Percentiles rank a stretch among this genome's conserved stretches.
phyloP scores from a whole-genome alignment of 306 rosid genomes.

The Vigna mungo region DNA sequence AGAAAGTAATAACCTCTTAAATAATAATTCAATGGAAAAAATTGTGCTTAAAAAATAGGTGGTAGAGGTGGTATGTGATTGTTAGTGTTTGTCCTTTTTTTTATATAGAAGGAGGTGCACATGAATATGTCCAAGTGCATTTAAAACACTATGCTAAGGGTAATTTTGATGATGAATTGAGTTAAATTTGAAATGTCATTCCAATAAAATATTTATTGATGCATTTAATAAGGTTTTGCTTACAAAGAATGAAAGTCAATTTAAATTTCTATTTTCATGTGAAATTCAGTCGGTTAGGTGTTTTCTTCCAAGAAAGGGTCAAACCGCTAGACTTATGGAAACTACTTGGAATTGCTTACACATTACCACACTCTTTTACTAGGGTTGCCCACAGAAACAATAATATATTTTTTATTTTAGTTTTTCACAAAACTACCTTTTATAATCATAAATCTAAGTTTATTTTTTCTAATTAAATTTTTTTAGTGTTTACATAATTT shows the following conservation, averaged over 20 bases:
- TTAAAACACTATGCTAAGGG: not conserved
- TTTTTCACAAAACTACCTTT: too few species aligned
- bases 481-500: too few species aligned
- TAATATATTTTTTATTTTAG: too few species aligned
- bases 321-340: not conserved
- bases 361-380: not conserved
- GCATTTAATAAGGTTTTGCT: not conserved
- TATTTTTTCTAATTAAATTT: too few species aligned
- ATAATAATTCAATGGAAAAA: not conserved
- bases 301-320: not conserved
- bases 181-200: not conserved
- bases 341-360: not conserved
- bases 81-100: too few species aligned
- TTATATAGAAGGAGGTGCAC: not conserved
- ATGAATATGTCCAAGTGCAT: not conserved
- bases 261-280: not conserved
- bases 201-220: not conserved
- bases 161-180: not conserved
- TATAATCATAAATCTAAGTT: too few species aligned
- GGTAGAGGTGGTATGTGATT: too few species aligned
- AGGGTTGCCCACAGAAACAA: not conserved
- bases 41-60: not conserved
- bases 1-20: not conserved
- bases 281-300: not conserved
- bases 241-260: not conserved